These are phyloP conservation scores for Lentinus brumalis DNA, from an alignment of 768 basidiomycete species.

Conservation along the genomic window DNA sequence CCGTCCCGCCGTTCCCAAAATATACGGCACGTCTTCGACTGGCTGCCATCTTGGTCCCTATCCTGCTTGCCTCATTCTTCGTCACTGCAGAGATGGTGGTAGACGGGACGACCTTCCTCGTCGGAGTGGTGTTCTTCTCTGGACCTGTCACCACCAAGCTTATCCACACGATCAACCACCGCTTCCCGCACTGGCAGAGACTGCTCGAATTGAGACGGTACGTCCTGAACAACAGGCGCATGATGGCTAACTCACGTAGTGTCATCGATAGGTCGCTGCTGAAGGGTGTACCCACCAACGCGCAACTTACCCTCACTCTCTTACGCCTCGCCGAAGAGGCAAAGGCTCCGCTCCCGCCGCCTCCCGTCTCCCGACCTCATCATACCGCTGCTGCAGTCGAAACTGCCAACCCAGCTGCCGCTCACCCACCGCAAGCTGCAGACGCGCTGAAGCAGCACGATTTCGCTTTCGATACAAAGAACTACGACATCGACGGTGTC, in stretches of 20 bases:
- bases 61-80: conserved; percentile 32
- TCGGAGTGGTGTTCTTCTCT: conserved; percentile 44
- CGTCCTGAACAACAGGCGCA: conserved; percentile 6
- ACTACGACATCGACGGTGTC: conserved; percentile 44
- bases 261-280: conserved; percentile 34
- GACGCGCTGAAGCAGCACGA: conserved; percentile 18
- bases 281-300: conserved; percentile 44
- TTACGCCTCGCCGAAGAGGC: conserved; percentile 42
- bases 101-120: conserved; percentile 30
- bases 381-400: conserved; percentile 11
- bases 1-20: conserved; percentile 39
- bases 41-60: conserved; percentile 33
- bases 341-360: conserved; percentile 42
- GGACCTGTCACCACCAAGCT: conserved; percentile 38
- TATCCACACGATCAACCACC: conserved; percentile 32
- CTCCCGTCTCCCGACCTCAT: conserved; percentile 25
- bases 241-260: conserved; percentile 1
- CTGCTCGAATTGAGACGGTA: conserved; percentile 40
- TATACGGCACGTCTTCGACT: conserved; percentile 28
- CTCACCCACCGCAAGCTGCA: conserved; percentile 17
- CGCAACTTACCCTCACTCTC: conserved; percentile 44
- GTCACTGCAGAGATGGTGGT: conserved; percentile 34
- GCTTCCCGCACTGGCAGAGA: conserved; percentile 39
- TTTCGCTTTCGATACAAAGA: conserved; percentile 25
- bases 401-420: conserved; percentile 1